Evolutionary conservation across 176 grass and related monocot species (phyloP), one percentile per base, ranked within the genome.

Genomic region (Luzula sylvatica): DNA sequence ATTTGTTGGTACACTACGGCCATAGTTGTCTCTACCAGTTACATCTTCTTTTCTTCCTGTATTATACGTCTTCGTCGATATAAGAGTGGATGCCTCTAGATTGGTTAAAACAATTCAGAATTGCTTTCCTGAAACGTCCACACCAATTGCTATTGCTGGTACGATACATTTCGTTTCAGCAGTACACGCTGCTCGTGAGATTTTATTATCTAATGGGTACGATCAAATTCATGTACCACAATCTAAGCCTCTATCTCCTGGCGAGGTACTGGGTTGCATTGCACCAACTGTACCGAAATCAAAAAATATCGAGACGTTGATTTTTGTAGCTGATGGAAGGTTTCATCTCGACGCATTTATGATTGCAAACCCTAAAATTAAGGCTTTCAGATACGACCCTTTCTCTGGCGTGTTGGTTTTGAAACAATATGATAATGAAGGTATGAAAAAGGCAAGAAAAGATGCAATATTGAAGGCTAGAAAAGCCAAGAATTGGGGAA

Each of bases 51-150:
- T 83, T 52, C 89, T 95, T 56, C 89, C 89, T 6, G 80, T 81
- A 15, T 78, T 88, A 53, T 95, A 95, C 54, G 89, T 95, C 65
- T 95, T 95, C 63, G 83, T 95, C 20, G 83, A 88, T 78, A 95
- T 95, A 41, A 65, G 76, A 21, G 49, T 95, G 11, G 83, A 95
- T 27, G 73, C 77, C 13, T 13, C 51, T 11, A 83, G 80, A 67
- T 78, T 95, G 69, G 89, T 50, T 4, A 26, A 56, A 9, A 68
- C 83, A 3, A 44, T 95, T 38, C 72, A 67, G 32, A 54, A 27
- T 68, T 62, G 72, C 7, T 95, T 95, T 56, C 73, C 83, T 0
- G 42, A 78, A 26, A 52, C 76, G 0, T 32, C 40, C 8, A 15
- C 77, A 0, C 78, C 74, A 15, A 67, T 95, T 9, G 80, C 89